Evolutionary conservation across 306 rosid genomes (phyloP), one percentile per base, ranked within the genome.

Genomic region (Abrus precatorius): DNA sequence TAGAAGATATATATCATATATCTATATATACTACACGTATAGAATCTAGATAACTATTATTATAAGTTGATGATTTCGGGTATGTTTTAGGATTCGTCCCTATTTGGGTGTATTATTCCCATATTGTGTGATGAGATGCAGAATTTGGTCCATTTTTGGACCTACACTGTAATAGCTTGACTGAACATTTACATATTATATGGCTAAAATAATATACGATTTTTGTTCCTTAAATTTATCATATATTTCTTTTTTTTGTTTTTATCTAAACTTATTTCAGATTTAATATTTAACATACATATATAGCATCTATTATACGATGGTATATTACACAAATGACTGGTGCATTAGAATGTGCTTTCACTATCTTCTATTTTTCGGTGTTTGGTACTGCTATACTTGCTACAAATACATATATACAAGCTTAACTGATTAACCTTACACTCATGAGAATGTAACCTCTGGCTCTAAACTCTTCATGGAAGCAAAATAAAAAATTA

Each of bases 61-160:
- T 28, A 69, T 84, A 80, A 79, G 69, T 74, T 75, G 64, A 45
- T 70, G 56, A 62, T 80, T 74, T 27, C 63, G 82, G 54, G 66
- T 74, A 56, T 41, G 47, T 69, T 45, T 78, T 78, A 88, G 86
- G 85, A 77, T 81, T 87, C 91, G 83, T 88, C 89, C 89, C 88
- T 79, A 53, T 72, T 78, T 86, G 91, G 91, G 86, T 63, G 34
- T 83, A 59, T 69, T 76, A 34, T 48, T 72, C 85, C 89, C 92
- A 78, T 72, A 53, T 72, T 84, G 92, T 75, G 92, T 36, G 92
- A 88, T 88, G 91, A 83, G 54, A 36, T 57, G 50, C 47, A 30
- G 75, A 69, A 33, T 66, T 76, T 28, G 75, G 84, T 77, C 83
- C 72, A n/a, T 41, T 54, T 41, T 82, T 72, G 73, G 73, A 52